phyloP scores from a whole-genome alignment of 371 early-diverging fungal genomes.

The Mortierella sp. region DNA sequence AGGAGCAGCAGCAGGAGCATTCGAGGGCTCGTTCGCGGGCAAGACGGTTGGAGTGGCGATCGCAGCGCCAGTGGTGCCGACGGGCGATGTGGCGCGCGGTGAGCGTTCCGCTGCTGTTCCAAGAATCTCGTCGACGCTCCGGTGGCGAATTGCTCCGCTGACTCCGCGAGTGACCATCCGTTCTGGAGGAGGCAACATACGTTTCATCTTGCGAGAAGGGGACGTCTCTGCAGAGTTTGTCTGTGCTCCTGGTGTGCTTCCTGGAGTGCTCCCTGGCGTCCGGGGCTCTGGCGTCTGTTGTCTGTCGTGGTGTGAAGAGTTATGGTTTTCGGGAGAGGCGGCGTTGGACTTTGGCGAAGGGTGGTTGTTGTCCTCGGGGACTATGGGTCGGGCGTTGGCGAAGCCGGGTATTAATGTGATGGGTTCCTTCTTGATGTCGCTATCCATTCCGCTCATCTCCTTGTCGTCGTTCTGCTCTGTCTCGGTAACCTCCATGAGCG shows the following conservation, averaged over 20 bases:
- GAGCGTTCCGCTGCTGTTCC: constrained; percentile 59
- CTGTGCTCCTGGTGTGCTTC: constrained; percentile 42
- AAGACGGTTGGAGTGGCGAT: constrained; percentile 7
- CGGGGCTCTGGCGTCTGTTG: constrained; percentile 53
- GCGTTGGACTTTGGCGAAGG: constrained; percentile 46
- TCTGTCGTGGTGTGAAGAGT: constrained; percentile 23
- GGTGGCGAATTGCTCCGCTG: constrained; percentile 74
- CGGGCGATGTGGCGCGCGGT: constrained; percentile 44
- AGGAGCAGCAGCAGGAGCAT: constrained; percentile 6
- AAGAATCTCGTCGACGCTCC: constrained; percentile 70
- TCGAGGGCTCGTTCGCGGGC: constrained; percentile 8
- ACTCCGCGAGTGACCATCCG: constrained; percentile 82
- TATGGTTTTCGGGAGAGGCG: constrained; percentile 25
- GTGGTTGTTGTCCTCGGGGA: constrained; percentile 27
- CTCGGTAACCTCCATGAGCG: constrained; percentile 42
- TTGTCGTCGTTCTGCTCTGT: constrained; percentile 21
- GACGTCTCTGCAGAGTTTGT: constrained; percentile 54
- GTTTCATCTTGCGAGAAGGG: constrained; percentile 56
- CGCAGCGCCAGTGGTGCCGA: neutral
- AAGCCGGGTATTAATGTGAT: constrained; percentile 44
- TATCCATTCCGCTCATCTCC: constrained; percentile 27
- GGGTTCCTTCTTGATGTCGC: constrained; percentile 38
- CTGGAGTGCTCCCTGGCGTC: constrained; percentile 53
- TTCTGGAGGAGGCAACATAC: constrained; percentile 72
- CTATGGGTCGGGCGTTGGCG: neutral